phyloP scores from a whole-genome alignment of 1,139 yeast genomes.

The Blastobotrys illinoisensis region DNA sequence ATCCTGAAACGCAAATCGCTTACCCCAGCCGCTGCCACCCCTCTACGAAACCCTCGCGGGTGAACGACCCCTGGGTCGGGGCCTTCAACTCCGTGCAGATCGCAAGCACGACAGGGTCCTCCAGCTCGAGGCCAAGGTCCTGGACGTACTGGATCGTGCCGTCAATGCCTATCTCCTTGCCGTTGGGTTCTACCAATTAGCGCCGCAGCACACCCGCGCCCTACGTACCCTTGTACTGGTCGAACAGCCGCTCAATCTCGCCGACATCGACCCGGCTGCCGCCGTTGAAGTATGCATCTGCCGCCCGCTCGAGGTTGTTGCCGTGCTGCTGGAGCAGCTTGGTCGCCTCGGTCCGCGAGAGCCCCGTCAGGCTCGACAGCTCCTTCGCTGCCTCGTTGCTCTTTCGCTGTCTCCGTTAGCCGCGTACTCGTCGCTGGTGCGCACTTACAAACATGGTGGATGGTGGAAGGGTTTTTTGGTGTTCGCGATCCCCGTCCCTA shows the following conservation, averaged over 20 bases:
- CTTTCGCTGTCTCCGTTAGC: not conserved
- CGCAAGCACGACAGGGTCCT: conserved; percentile 64
- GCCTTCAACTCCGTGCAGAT: conserved; percentile 64
- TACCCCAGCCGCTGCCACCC: conserved; percentile 47
- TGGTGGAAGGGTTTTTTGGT: not conserved
- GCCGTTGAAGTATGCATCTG: conserved; percentile 19
- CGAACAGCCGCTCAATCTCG: conserved; percentile 16
- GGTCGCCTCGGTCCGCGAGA: conserved; percentile 14
- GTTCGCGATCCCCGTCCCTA: not conserved
- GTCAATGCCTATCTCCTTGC: conserved; percentile 52
- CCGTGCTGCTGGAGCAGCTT: conserved; percentile 16
- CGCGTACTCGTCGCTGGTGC: not conserved
- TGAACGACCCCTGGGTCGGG: conserved; percentile 60
- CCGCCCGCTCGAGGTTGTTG: conserved; percentile 20
- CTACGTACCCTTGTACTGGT: conserved; percentile 13
- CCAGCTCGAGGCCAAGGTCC: conserved; percentile 67
- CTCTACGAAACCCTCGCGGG: conserved; percentile 42
- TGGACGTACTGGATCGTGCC: conserved; percentile 66
- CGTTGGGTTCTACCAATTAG: conserved; percentile 14
- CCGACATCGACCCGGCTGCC: conserved; percentile 9
- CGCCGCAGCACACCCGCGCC: conserved; percentile 3
- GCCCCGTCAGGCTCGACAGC: conserved; percentile 14
- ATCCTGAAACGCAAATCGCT: too few species aligned
- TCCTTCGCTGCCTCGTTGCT: conserved; percentile 9
- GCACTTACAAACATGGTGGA: not conserved